A percentile compares a stretch with the other conserved stretches of the same genome.
phyloP scores from a whole-genome alignment of 1,139 yeast species.

The Kodamaea ohmeri region DNA sequence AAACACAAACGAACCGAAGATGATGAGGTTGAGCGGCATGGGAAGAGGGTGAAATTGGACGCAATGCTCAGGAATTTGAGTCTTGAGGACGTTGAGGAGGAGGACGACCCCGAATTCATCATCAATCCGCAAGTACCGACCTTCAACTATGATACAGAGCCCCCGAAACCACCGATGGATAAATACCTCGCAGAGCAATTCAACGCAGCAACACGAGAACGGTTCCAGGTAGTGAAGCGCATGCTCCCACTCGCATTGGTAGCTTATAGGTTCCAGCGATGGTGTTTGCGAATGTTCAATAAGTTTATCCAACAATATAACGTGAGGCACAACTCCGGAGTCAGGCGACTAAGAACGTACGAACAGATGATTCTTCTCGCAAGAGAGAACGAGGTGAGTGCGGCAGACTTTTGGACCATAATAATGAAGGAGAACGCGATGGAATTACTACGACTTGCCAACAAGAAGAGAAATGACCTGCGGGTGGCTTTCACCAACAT shows the following conservation, averaged over 20 bases:
- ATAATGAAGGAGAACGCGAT: constrained; percentile 27
- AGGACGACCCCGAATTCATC: constrained; percentile 2
- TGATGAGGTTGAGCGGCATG: constrained; percentile 17
- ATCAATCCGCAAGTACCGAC: constrained; percentile 20
- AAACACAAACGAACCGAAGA: constrained; percentile 17
- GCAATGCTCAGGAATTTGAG: constrained; percentile 19
- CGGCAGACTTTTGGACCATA: constrained; percentile 25
- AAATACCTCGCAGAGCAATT: constrained; percentile 27
- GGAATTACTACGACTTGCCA: constrained; percentile 22
- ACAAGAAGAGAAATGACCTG: constrained; percentile 10
- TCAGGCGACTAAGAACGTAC: constrained; percentile 24
- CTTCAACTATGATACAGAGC: constrained; percentile 8
- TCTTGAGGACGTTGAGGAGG: constrained; percentile 12
- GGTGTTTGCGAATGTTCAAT: constrained; percentile 42
- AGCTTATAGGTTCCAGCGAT: constrained; percentile 30
- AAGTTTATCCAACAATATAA: constrained; percentile 34
- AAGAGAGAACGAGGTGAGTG: constrained; percentile 20
- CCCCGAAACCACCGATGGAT: constrained; percentile 25
- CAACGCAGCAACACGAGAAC: constrained; percentile 18
- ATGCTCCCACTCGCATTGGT: constrained; percentile 27
- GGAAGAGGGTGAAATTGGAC: constrained; percentile 28
- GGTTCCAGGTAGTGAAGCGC: constrained; percentile 23
- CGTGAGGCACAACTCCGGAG: constrained; percentile 16
- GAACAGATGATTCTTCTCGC: constrained; percentile 27
- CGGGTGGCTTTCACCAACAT: constrained; percentile 3